These are phyloP conservation scores for Fusarium armeniacum DNA, from an alignment of 2,329 filamentous ascomycete genomes.

Conservation along the genomic window DNA sequence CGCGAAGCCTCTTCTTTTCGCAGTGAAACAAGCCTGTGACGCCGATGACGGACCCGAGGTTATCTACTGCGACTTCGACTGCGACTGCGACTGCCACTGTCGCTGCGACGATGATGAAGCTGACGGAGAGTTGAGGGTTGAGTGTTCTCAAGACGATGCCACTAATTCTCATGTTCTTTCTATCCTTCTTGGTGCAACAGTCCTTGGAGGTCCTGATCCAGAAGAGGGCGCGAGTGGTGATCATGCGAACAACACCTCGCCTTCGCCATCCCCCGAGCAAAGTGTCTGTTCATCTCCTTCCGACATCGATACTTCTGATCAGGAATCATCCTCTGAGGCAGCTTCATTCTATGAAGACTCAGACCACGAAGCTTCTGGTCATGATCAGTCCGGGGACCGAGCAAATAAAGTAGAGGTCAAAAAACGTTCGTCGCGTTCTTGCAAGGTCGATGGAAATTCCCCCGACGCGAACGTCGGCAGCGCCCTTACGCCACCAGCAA, in stretches of 20 bases:
- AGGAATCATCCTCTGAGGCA: constrained; percentile 3
- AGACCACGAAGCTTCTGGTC: neutral
- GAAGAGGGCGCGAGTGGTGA: neutral
- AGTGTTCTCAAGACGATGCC: neutral
- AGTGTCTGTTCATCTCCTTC: neutral
- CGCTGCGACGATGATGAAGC: neutral
- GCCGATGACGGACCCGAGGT: neutral
- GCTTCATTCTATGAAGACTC: neutral
- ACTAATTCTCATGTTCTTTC: neutral
- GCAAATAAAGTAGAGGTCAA: constrained; percentile 12
- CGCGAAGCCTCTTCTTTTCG: neutral
- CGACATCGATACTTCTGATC: neutral
- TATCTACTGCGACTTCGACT: neutral
- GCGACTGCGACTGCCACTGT: neutral
- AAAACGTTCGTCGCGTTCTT: neutral
- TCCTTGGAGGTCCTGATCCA: neutral
- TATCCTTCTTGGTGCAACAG: neutral
- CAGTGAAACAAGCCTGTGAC: no score
- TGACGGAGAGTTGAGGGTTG: neutral
- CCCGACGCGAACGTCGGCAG: neutral
- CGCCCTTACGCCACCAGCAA: neutral
- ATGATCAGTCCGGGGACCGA: neutral
- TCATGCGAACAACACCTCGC: neutral
- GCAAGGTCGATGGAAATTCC: neutral
- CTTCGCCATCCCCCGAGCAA: neutral